Base-by-base conservation (phyloP, 768 basidiomycete genomes). In the Glaciozyma martinii region DNA sequence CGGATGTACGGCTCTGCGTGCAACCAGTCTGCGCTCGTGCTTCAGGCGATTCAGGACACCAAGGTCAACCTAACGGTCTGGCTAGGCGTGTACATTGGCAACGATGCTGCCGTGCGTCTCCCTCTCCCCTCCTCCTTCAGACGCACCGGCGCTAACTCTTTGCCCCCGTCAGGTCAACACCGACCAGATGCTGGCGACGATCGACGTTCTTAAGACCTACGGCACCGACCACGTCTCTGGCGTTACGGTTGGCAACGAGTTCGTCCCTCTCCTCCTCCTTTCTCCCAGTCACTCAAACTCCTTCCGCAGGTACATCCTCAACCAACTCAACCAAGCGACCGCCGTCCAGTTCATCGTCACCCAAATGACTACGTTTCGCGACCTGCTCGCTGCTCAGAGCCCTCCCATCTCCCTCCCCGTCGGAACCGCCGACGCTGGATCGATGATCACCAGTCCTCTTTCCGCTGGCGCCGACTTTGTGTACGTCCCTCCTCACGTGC, bases 171-270 rank as follows among this genome's bases (percentile, higher is more conserved):
- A 40, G 37, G 86, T 89, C 5, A 95, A 92, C 74, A 58, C 75
- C 1, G 83, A 87, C 46, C 94, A 99, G 76, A 82, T 82, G 27
- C 81, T 82, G 66, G 76, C 77, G 27, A 63, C 92, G 62, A 77
- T 84, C 67, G 75, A 79, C 4, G 90, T 86, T 3, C 78, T 97
- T 60, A 74, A 86, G 74, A 85, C 82, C 1, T 97, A 86, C 74
- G 93, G 93, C 40, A 81, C 83, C 3, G 82, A 82, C 65, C 76
- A 91, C 71, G 82, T 97, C 59, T 79, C 78, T 0, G 94, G 94
- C 13, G 73, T 97, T 46, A 92, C 87, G 6, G 92, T 95, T 42
- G 92, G 94, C 42, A 94, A 95, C 74, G 91, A 95, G 77, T 90
- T 83, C 74, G 88, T 90, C 74, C 80, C 92, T 19, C 32, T 16